phyloP scores from a whole-genome alignment of 139 green algal species.

The Chlamydomonas eustigma region DNA sequence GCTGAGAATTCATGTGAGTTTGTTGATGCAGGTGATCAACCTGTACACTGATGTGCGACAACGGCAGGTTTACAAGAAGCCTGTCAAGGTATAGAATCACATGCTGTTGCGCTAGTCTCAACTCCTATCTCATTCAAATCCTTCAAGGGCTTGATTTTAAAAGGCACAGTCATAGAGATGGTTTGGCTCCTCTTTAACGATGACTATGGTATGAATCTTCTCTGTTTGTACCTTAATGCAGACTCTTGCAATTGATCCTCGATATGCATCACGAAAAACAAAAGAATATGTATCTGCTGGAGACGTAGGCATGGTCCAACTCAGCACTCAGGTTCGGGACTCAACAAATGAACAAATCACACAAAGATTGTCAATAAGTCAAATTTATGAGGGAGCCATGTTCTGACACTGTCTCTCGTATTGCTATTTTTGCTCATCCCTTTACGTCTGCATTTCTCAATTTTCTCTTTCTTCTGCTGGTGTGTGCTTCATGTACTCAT shows the following conservation, averaged over 20 bases:
- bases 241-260: slow-evolving; percentile 80
- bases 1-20: too few relatives aligned
- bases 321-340: slow-evolving; percentile 65
- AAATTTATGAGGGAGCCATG: too few relatives aligned
- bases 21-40: slow-evolving; percentile 29
- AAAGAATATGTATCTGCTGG: slow-evolving; percentile 77
- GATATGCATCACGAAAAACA: slow-evolving; percentile 61
- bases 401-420: too few relatives aligned
- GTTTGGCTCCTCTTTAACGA: neutral
- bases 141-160: too few relatives aligned
- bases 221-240: slow-evolving; percentile 7
- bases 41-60: slow-evolving; percentile 66
- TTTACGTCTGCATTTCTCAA: too few relatives aligned
- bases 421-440: too few relatives aligned
- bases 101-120: too few relatives aligned
- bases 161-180: too few relatives aligned
- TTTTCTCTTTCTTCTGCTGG: too few relatives aligned
- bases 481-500: too few relatives aligned
- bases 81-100: slow-evolving; percentile 27
- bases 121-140: too few relatives aligned
- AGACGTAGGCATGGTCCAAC: slow-evolving; percentile 55
- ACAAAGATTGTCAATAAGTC: too few relatives aligned
- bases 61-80: slow-evolving; percentile 46
- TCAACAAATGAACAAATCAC: neutral
- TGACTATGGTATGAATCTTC: neutral